A percentile compares a stretch with the other conserved stretches of the same genome.
These are phyloP conservation scores for Pichia manshurica DNA, from an alignment of 805 yeast species.

Conservation along the genomic window DNA sequence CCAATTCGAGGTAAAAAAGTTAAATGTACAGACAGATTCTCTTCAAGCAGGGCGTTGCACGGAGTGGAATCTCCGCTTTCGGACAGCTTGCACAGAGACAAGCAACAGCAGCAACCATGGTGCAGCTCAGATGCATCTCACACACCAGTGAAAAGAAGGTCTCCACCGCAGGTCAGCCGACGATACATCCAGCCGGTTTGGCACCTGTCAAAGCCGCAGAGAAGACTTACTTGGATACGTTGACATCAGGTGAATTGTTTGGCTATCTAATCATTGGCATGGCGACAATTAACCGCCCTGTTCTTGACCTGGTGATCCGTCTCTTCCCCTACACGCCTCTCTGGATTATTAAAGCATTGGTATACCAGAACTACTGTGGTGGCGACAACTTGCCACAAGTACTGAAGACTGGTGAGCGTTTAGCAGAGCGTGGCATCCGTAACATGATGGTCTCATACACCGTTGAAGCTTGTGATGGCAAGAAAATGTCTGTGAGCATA, in stretches of 20 bases:
- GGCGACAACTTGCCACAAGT: slow-evolving; percentile 77
- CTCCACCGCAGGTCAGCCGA: slow-evolving; percentile 1
- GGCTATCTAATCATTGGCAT: slow-evolving; percentile 65
- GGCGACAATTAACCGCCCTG: slow-evolving; percentile 59
- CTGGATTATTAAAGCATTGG: slow-evolving; percentile 59
- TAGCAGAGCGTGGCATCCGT: slow-evolving; percentile 69
- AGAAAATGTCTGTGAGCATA: slow-evolving; percentile 40
- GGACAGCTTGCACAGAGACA: too few species aligned
- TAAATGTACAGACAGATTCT: neutral
- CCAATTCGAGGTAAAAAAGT: too few species aligned
- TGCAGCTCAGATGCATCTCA: neutral
- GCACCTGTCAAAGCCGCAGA: neutral
- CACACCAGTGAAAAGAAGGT: slow-evolving; percentile 2
- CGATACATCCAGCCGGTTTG: neutral
- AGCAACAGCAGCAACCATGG: neutral
- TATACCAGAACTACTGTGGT: slow-evolving; percentile 84
- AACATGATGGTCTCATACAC: slow-evolving; percentile 95
- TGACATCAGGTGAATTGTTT: slow-evolving; percentile 50
- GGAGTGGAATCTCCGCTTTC: neutral
- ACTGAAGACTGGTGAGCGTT: slow-evolving; percentile 57
- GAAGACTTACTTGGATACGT: slow-evolving; percentile 43
- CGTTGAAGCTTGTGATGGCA: slow-evolving; percentile 88
- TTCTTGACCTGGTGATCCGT: slow-evolving; percentile 55
- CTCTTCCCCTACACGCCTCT: slow-evolving; percentile 73
- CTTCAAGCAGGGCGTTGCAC: neutral